Percentiles rank a stretch among this genome's conserved stretches.
Conservation (phyloP, 345 rosid genomes). For the Acer campestre region DNA sequence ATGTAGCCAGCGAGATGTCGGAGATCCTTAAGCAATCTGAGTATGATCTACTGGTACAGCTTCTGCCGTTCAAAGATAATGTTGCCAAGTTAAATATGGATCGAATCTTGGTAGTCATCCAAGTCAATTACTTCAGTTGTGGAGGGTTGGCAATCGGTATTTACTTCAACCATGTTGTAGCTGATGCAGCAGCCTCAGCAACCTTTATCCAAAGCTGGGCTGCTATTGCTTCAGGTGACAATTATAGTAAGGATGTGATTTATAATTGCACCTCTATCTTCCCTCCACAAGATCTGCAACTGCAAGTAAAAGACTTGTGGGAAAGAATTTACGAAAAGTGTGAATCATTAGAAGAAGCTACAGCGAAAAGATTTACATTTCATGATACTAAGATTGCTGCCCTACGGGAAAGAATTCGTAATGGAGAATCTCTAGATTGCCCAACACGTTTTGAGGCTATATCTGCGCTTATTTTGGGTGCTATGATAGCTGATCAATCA, state of each 20-base stretch:
- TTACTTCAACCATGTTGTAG: constrained; percentile 24
- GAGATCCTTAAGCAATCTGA: too few species aligned
- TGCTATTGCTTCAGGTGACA: constrained; percentile 9
- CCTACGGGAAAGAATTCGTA: constrained; percentile 13
- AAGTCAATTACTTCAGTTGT: constrained; percentile 29
- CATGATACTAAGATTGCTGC: not conserved
- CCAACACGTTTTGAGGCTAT: constrained; percentile 22
- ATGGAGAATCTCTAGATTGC: not conserved
- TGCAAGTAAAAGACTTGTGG: too few species aligned
- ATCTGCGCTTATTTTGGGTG: not conserved
- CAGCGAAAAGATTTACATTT: not conserved
- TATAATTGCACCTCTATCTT: constrained; percentile 24
- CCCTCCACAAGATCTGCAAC: constrained; percentile 11
- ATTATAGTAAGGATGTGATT: not conserved
- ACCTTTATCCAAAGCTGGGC: constrained; percentile 27
- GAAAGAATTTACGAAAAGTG: constrained; percentile 7
- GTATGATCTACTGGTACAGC: too few species aligned
- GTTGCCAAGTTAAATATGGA: not conserved
- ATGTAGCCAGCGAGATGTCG: too few species aligned
- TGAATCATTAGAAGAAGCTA: not conserved
- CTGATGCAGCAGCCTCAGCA: constrained; percentile 25
- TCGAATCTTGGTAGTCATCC: constrained; percentile 11
- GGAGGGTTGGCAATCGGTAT: constrained; percentile 32
- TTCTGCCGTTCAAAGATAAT: too few species aligned
- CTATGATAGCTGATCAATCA: not conserved